phyloP scores from a whole-genome alignment of 352 stramenopile species.

The Pythium coloratum region DNA sequence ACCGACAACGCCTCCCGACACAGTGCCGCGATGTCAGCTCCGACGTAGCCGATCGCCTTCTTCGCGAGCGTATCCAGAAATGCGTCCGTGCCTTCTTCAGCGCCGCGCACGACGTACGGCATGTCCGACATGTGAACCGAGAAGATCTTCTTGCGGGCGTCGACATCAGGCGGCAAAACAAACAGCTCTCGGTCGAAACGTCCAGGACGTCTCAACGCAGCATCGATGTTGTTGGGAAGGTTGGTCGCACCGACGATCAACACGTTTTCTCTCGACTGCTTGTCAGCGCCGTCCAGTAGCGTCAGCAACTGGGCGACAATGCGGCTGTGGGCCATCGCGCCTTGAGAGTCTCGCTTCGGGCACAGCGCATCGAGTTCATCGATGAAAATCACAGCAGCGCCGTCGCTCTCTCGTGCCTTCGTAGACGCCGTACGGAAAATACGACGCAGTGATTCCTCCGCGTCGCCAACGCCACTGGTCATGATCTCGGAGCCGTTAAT shows the following conservation, averaged over 20 bases:
- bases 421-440: constrained; percentile 52
- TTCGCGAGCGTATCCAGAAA: constrained; percentile 44
- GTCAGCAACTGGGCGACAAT: constrained; percentile 96
- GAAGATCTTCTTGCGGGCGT: constrained; percentile 64
- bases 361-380: constrained; percentile 96
- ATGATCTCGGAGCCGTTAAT: constrained; percentile 86
- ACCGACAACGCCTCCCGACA: constrained; percentile 74
- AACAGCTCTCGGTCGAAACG: constrained; percentile 84
- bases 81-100: constrained; percentile 16
- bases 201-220: constrained; percentile 69
- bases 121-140: constrained; percentile 48
- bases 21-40: constrained; percentile 76
- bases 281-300: constrained; percentile 92
- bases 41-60: constrained; percentile 75
- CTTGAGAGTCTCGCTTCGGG: constrained; percentile 82
- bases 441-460: constrained; percentile 55
- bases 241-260: constrained; percentile 95
- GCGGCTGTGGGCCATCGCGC: constrained; percentile 50
- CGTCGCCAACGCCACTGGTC: constrained; percentile 68
- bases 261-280: constrained; percentile 73
- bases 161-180: constrained; percentile 43
- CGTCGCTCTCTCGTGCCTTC: constrained; percentile 30
- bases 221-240: constrained; percentile 91
- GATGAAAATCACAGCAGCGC: constrained; percentile 90
- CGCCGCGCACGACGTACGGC: constrained; percentile 30